Percentiles rank a stretch among this genome's conserved stretches.
Conservation (phyloP, 2,329 filamentous ascomycete species). For the Fusarium xyrophilum region DNA sequence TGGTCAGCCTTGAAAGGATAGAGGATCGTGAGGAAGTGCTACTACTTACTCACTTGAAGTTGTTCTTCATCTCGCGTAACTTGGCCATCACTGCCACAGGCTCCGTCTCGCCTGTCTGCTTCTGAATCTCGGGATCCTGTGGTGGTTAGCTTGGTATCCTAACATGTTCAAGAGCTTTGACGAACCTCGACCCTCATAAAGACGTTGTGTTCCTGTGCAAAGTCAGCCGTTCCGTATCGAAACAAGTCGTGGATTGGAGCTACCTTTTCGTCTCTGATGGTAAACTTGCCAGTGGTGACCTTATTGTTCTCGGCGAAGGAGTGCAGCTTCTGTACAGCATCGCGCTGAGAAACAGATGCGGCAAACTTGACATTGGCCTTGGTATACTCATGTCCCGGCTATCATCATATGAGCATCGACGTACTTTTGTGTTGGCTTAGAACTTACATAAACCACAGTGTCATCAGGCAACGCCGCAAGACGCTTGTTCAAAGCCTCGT, state of each 20-base stretch:
- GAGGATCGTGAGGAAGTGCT: not conserved
- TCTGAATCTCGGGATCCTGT: conserved; percentile 82
- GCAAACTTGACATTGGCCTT: conserved; percentile 93
- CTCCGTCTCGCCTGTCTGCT: conserved; percentile 80
- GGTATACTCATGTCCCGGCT: conserved; percentile 99
- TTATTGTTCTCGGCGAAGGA: conserved; percentile 79
- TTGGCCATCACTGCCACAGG: conserved; percentile 85
- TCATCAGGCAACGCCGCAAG: conserved; percentile 84
- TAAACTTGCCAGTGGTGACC: conserved; percentile 94
- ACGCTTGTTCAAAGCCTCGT: conserved; percentile 87
- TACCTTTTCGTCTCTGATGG: conserved; percentile 96
- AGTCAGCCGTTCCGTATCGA: not conserved
- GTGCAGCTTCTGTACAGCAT: conserved; percentile 78
- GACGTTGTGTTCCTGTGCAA: conserved; percentile 82
- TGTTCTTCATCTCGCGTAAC: conserved; percentile 90
- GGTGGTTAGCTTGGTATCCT: not conserved
- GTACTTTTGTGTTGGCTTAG: not conserved
- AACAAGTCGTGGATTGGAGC: conserved; percentile 3
- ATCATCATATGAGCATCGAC: conserved; percentile 10
- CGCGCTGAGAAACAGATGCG: conserved; percentile 74
- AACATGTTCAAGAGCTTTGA: conserved; percentile 11
- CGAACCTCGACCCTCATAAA: conserved; percentile 89
- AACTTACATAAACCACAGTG: conserved; percentile 83
- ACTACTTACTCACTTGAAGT: conserved; percentile 63
- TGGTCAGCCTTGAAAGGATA: not conserved